Conservation (phyloP, 2,329 filamentous ascomycete species). For the Sporothrix curviconia region DNA sequence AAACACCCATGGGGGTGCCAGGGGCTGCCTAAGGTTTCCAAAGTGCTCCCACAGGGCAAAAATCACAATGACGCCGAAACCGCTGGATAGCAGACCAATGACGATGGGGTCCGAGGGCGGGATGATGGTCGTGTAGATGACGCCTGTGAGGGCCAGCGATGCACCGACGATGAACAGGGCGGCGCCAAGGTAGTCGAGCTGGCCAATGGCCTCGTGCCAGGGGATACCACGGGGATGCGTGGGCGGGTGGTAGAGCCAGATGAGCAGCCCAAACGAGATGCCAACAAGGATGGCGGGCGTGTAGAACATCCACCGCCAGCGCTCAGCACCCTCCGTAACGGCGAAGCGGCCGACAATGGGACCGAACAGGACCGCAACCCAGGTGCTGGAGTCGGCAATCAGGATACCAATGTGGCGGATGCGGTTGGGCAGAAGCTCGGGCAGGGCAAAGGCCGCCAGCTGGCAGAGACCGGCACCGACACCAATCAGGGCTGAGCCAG, state of each 20-base stretch:
- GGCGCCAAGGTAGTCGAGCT: constrained; percentile 33
- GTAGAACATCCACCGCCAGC: constrained; percentile 41
- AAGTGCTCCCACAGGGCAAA: constrained; percentile 35
- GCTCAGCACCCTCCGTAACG: constrained; percentile 25
- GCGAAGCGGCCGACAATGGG: constrained; percentile 39
- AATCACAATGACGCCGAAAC: constrained; percentile 27
- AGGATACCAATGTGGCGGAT: constrained; percentile 39
- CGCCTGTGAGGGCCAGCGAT: constrained; percentile 32
- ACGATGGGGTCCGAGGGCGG: constrained; percentile 29
- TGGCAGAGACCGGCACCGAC: constrained; percentile 37
- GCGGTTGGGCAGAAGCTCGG: constrained; percentile 41
- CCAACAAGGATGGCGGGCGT: constrained; percentile 35
- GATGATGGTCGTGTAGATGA: constrained; percentile 32
- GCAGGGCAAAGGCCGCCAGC: constrained; percentile 38
- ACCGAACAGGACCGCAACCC: constrained; percentile 38
- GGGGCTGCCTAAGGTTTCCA: constrained; percentile 28
- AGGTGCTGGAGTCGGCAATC: constrained; percentile 35
- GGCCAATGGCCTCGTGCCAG: constrained; percentile 27
- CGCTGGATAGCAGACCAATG: constrained; percentile 29
- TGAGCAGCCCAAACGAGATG: constrained; percentile 37
- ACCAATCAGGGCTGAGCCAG: constrained; percentile 34
- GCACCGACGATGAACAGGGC: constrained; percentile 31
- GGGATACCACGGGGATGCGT: constrained; percentile 29
- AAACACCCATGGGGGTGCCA: constrained; percentile 40
- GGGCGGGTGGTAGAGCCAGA: constrained; percentile 29